A percentile compares a stretch with the other conserved stretches of the same genome.
These are phyloP conservation scores for Blastocystis sp. DNA, from an alignment of 352 stramenopile genomes.

Conservation along the genomic window DNA sequence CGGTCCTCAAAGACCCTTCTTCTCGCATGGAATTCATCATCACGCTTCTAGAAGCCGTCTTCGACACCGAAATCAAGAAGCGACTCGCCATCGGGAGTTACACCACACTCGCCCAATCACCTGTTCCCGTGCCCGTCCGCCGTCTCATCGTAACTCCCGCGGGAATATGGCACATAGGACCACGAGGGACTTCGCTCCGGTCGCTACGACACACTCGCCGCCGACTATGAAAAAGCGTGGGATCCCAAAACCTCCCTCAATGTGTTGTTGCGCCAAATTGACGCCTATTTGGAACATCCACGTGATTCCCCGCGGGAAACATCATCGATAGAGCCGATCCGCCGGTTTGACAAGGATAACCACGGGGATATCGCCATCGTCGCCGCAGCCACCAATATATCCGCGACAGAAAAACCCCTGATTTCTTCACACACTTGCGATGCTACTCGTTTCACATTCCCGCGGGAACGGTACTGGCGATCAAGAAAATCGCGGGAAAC, in stretches of 20 bases:
- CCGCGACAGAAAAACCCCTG: background rate
- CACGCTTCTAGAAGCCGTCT: conserved; percentile 66
- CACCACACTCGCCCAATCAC: background rate
- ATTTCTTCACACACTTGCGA: conserved; percentile 67
- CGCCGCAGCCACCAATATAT: conserved; percentile 81
- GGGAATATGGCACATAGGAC: background rate
- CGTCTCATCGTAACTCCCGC: background rate
- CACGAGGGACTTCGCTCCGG: background rate
- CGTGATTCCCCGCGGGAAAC: no score
- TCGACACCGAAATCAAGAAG: conserved; percentile 63
- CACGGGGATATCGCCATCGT: conserved; percentile 92
- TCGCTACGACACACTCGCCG: background rate
- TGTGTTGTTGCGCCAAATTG: background rate
- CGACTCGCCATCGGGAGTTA: conserved; percentile 28
- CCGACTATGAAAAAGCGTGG: background rate
- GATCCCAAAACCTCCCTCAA: background rate
- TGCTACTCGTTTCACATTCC: conserved; percentile 72
- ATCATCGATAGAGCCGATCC: background rate
- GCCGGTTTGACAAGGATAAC: conserved; percentile 94
- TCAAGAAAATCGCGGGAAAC: conserved; percentile 97
- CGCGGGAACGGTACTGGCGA: conserved; percentile 69
- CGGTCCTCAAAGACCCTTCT: conserved; percentile 37
- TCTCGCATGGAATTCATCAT: conserved; percentile 64
- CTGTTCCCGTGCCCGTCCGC: background rate
- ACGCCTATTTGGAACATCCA: no score